Conservation (phyloP, 306 rosid species). For the Castanea crenata region DNA sequence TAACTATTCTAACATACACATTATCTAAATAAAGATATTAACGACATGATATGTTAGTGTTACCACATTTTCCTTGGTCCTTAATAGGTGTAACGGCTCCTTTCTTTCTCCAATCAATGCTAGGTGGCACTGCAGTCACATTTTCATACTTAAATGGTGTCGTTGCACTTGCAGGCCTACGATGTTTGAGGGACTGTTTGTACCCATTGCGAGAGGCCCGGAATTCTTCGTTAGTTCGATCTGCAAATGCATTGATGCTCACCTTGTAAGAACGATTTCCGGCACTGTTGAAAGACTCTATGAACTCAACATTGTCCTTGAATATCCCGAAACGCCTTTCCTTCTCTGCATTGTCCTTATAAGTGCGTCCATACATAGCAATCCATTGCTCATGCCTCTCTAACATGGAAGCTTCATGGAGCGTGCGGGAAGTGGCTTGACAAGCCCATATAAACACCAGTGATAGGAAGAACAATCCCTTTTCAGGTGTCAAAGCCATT, state of each 20-base stretch:
- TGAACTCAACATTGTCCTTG: conserved; percentile 23
- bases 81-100: conserved; percentile 43
- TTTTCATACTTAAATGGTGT: conserved; percentile 18
- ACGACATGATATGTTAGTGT: neutral
- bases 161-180: neutral
- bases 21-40: too few relatives aligned
- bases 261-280: conserved; percentile 32
- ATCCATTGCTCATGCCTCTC: conserved; percentile 37
- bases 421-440: conserved; percentile 21
- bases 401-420: conserved; percentile 20
- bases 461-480: neutral
- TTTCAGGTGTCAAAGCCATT: conserved; percentile 21
- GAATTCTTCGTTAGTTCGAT: conserved; percentile 42
- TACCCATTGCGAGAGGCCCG: conserved; percentile 26
- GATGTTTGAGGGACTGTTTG: neutral
- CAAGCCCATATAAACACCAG: conserved; percentile 19
- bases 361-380: conserved; percentile 10
- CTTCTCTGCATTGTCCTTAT: conserved; percentile 25
- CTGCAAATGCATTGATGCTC: conserved; percentile 33
- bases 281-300: conserved; percentile 33
- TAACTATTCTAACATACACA: too few relatives aligned
- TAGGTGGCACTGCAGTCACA: conserved; percentile 9
- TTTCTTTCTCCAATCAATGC: conserved; percentile 34
- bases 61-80: conserved; percentile 39
- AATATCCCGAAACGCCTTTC: conserved; percentile 31